phyloP scores from a whole-genome alignment of 495 filamentous ascomycete genomes.

The Penicillium malachiteum region DNA sequence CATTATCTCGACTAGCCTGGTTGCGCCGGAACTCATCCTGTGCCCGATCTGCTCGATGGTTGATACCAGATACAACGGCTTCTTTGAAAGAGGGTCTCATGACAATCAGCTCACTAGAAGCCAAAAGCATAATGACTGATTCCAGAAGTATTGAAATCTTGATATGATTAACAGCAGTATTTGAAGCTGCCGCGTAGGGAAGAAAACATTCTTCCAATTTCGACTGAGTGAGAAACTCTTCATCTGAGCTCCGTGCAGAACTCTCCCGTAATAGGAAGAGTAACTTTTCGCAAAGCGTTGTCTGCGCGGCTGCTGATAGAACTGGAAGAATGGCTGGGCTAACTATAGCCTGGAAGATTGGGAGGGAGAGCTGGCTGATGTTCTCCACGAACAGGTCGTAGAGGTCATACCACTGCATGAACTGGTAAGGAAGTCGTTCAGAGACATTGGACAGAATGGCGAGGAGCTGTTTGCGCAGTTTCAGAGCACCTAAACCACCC shows the following conservation, averaged over 20 bases:
- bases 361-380: conserved; percentile 64
- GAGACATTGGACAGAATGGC: conserved; percentile 53
- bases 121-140: conserved; percentile 62
- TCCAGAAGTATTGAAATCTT: conserved; percentile 79
- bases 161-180: conserved; percentile 68
- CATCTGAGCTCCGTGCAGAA: conserved; percentile 48
- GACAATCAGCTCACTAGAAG: conserved; percentile 34
- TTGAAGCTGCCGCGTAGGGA: conserved; percentile 65
- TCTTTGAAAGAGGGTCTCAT: conserved; percentile 46
- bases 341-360: conserved; percentile 71
- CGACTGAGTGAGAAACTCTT: conserved; percentile 50
- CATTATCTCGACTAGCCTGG: conserved; percentile 32
- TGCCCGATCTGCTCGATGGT: conserved; percentile 54
- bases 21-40: conserved; percentile 46
- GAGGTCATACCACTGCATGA: conserved; percentile 54
- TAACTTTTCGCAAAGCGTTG: conserved; percentile 64
- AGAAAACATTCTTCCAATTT: conserved; percentile 69
- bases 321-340: conserved; percentile 50
- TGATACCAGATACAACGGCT: conserved; percentile 63
- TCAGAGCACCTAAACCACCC: conserved; percentile 57
- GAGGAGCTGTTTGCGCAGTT: conserved; percentile 64
- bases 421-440: conserved; percentile 35
- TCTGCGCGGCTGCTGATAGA: conserved; percentile 46
- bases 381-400: conserved; percentile 67
- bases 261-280: conserved; percentile 61